Conservation (phyloP, 345 rosid species). For the Syzygium jambos region DNA sequence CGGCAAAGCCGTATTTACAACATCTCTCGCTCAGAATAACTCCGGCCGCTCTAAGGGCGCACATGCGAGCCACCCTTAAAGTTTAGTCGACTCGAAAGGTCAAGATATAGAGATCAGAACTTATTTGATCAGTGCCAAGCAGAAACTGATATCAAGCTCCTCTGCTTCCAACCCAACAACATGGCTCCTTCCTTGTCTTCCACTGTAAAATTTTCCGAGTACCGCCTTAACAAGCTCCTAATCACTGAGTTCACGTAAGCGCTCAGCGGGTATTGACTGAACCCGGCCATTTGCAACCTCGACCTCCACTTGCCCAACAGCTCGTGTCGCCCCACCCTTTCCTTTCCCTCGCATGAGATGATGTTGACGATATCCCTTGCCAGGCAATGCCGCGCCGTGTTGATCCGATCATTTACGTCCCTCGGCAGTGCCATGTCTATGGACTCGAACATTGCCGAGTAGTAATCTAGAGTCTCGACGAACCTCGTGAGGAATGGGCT, state of each 20-base stretch:
- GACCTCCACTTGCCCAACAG: slow-evolving; percentile 69
- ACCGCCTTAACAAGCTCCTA: slow-evolving; percentile 29
- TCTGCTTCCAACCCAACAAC: slow-evolving; percentile 61
- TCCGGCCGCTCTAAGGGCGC: neutral
- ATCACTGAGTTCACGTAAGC: slow-evolving; percentile 48
- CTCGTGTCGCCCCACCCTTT: slow-evolving; percentile 66
- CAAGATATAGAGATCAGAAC: neutral
- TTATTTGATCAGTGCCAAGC: slow-evolving; percentile 42
- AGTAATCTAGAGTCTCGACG: slow-evolving; percentile 47
- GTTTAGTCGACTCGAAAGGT: neutral
- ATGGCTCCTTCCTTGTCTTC: slow-evolving; percentile 60
- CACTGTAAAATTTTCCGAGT: slow-evolving; percentile 43
- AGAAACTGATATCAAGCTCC: slow-evolving; percentile 55
- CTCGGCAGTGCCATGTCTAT: slow-evolving; percentile 45
- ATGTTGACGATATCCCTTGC: slow-evolving; percentile 63
- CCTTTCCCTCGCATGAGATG: slow-evolving; percentile 63
- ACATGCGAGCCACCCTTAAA: neutral
- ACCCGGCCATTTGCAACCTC: slow-evolving; percentile 69
- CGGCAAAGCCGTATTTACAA: rapidly evolving
- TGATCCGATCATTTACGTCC: slow-evolving; percentile 36
- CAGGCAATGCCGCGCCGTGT: slow-evolving; percentile 56
- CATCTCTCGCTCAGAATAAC: neutral
- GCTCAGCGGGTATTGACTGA: slow-evolving; percentile 43
- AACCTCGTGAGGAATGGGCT: slow-evolving; percentile 58
- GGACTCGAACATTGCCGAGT: slow-evolving; percentile 64